These are phyloP conservation scores for Podospora fimiseda DNA, from an alignment of 495 filamentous ascomycete species.

Conservation along the genomic window DNA sequence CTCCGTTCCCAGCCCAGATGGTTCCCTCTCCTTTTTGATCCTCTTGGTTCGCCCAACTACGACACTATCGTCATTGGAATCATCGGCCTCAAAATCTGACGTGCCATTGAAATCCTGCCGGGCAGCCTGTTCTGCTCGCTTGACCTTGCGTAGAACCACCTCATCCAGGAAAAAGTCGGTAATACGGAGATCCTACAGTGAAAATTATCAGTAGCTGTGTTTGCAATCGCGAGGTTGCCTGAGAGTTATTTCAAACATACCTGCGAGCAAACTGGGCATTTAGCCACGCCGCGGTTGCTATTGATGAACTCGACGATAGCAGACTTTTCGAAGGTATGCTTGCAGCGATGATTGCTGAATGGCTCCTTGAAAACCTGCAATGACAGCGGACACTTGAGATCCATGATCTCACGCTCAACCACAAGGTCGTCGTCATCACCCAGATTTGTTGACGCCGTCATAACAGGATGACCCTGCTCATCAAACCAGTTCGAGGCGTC, in stretches of 20 bases:
- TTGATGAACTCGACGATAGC: conserved; percentile 63
- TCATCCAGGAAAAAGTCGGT: conserved; percentile 37
- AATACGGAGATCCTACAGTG: conserved; percentile 27
- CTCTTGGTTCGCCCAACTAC: conserved; percentile 16
- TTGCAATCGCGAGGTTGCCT: not conserved
- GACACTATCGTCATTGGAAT: conserved; percentile 24
- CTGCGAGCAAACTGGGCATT: conserved; percentile 42
- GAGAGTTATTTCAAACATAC: conserved; percentile 17
- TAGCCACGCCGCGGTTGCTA: conserved; percentile 23
- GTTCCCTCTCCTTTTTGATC: conserved; percentile 19
- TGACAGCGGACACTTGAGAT: conserved; percentile 76
- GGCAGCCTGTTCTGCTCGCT: conserved; percentile 29
- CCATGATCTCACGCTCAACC: conserved; percentile 61
- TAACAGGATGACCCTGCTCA: conserved; percentile 39
- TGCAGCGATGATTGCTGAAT: conserved; percentile 67
- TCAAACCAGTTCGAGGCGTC: conserved; percentile 69
- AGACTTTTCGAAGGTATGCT: conserved; percentile 71
- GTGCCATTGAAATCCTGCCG: conserved; percentile 22
- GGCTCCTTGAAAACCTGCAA: conserved; percentile 67
- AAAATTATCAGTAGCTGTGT: conserved; percentile 1
- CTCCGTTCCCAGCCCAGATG: conserved; percentile 2
- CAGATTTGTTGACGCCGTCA: conserved; percentile 28
- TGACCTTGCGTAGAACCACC: conserved; percentile 35
- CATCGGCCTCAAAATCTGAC: conserved; percentile 23
- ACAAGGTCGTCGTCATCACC: conserved; percentile 66